These are phyloP conservation scores for Phoenix dactylifera DNA, from an alignment of 176 grass and related monocot species.

Conservation along the genomic window DNA sequence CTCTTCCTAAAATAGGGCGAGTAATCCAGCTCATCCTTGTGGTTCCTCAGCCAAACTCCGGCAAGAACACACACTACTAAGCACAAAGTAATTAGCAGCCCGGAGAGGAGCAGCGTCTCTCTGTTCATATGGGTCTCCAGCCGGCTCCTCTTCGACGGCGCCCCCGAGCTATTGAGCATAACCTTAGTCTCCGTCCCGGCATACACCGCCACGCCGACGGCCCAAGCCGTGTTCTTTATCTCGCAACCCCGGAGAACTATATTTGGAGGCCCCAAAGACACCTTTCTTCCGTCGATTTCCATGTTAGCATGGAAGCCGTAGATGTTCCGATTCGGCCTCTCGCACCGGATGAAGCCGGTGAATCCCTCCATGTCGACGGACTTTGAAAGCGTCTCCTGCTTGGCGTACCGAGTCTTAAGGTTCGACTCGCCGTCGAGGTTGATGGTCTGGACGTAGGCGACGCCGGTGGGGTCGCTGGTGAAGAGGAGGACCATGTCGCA, in stretches of 20 bases:
- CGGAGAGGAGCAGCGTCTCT: conserved; percentile 68
- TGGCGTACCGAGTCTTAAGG: conserved; percentile 24
- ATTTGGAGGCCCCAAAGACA: conserved; percentile 2
- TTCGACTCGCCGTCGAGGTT: conserved; percentile 27
- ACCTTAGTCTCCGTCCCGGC: conserved; percentile 52
- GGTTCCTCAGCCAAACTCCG: conserved; percentile 51
- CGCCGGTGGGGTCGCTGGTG: conserved; percentile 20
- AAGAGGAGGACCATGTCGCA: conserved; percentile 21
- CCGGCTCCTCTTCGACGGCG: conserved; percentile 58
- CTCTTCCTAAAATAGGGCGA: conserved; percentile 71
- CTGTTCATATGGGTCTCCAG: conserved; percentile 79
- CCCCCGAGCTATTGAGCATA: conserved; percentile 76
- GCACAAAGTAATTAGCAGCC: conserved; percentile 50
- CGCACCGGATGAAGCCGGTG: conserved; percentile 11
- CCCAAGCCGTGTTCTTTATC: conserved; percentile 15
- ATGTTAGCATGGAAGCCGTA: conserved; percentile 14
- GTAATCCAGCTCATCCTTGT: conserved; percentile 32
- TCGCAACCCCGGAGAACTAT: conserved; percentile 14
- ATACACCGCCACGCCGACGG: conserved; percentile 7
- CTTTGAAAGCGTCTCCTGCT: conserved; percentile 14
- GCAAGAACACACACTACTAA: conserved; percentile 35
- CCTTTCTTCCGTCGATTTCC: conserved; percentile 7
- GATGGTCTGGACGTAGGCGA: conserved; percentile 23
- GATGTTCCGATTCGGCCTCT: conserved; percentile 20
- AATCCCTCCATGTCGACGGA: not conserved